Evolutionary conservation across 352 stramenopile genomes (phyloP), one percentile per base, ranked within the genome.

Genomic region (Globisporangium sylvaticum): DNA sequence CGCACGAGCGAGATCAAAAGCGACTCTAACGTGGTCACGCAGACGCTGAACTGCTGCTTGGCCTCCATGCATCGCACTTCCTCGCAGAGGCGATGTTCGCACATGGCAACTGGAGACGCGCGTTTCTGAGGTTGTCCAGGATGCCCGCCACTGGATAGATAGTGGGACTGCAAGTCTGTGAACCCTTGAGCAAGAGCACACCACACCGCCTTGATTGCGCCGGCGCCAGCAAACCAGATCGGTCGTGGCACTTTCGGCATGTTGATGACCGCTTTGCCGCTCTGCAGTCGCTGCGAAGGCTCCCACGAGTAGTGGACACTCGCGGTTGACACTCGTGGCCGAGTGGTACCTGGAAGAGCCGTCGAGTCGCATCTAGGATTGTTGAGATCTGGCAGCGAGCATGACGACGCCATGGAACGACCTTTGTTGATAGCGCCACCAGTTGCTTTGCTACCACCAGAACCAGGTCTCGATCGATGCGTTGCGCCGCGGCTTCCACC

Each of bases 181-280:
- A 87, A 89, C 0, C 79, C 81, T 2, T 88, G 73, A 0, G 84
- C 81, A 7, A 97, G 60, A 1, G 80, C 78, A 61, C 84, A 90
- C 90, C 90, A 97, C 29, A 95, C 84, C 4, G 88, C 85, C 57
- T 94, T 87, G 12, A 95, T 77, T 20, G 86, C 78, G 2, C 90
- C 89, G 4, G 84, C 94, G 2, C 89, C 89, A 20, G 80, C 77
- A 67, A 94, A 95, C 90, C 90, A 97, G 48, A 97, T 92, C 9
- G 85, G 88, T 53, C 75, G 76, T 6, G 89, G 88, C 15, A 92
- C 74, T 48, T 83, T 88, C 2, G 89, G 89, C 74, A 95, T 83
- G 59, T 90, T 90, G n/a, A 97, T 72, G 25, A 92, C 69, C 4
- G 90, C 84, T 50, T 86, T 89, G 9, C 83, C 83, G 53, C 91